Evolutionary conservation across 305 asterid species (phyloP), one percentile per base, ranked within the genome.

Genomic region (Fraxinus velutina): DNA sequence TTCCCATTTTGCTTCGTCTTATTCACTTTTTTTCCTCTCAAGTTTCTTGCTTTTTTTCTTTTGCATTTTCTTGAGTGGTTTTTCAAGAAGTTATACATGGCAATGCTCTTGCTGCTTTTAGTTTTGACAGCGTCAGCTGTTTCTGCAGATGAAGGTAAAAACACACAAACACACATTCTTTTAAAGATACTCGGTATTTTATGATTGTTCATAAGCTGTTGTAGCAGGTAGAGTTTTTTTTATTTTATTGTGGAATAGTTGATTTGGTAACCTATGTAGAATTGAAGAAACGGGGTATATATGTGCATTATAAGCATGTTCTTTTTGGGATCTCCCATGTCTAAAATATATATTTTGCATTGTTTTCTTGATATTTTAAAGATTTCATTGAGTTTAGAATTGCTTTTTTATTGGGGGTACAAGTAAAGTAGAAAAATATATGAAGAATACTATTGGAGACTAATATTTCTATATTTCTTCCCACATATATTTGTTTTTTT

Each of bases 91-190:
- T 33, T 52, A 15, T 84, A 76, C 6, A 85, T 89, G 90, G 79
- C 86, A 74, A 79, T 83, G 73, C 32, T 86, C 79, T 44, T 84
- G 39, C 72, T 87, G 37, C 79, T 88, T 78, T 57, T 88, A 80
- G 90, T 82, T 83, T 86, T 90, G 84, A 78, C 83, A 1, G 83
- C 86, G 15, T 89, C 97, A 78, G 89, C 89, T 62, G 90, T 85
- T 84, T 89, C 84, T 84, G 92, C 92, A 80, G 93, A 87, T 89
- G 94, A 92, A 90, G 97, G 94, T 91, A 84, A 84, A 79, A 55
- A 13, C 6, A 0, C 52, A 32, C 2, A 84, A 55, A 52, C 19
- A 42, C 30, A 37, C 78, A 10, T 15, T 79, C 75, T 73, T 85
- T 47, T 81, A 21, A 72, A 30, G 21, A 78, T 73, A 13, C 76